Percentiles rank a stretch among this genome's conserved stretches.
Conservation (phyloP, 148 eudicot genomes). For the Vaccinium vitisidaea region DNA sequence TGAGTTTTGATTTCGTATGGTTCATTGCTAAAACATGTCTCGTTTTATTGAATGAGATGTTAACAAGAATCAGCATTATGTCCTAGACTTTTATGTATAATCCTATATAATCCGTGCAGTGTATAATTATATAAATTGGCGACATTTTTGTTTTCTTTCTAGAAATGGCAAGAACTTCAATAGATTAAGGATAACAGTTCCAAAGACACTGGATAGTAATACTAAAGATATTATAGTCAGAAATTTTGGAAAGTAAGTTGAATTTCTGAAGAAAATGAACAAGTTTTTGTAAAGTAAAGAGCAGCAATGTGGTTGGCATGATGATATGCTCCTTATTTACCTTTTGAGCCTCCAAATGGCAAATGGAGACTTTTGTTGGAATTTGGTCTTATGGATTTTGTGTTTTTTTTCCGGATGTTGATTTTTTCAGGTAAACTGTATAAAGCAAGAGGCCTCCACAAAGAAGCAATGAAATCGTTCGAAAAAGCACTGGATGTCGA, state of each 20-base stretch:
- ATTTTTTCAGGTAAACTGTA: constrained; percentile 53
- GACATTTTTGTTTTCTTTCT: neutral
- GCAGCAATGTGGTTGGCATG: neutral
- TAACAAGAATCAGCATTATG: neutral
- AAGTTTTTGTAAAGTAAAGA: neutral
- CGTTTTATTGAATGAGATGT: neutral
- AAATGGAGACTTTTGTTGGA: neutral
- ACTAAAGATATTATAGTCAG: neutral
- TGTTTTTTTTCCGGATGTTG: neutral
- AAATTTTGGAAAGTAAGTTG: neutral
- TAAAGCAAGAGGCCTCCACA: constrained; percentile 58
- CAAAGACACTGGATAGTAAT: neutral
- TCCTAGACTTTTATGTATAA: neutral
- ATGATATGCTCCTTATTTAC: neutral
- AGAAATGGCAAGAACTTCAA: neutral
- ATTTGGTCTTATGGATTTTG: neutral
- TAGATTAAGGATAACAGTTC: neutral
- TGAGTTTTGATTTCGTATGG: neutral
- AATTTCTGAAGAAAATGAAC: neutral
- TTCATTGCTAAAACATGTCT: neutral
- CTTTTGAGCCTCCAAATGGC: neutral
- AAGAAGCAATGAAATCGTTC: constrained; percentile 63
- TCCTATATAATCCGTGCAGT: neutral
- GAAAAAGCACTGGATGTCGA: constrained; percentile 74
- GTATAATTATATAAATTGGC: neutral